Base-by-base conservation (phyloP, 1,139 yeast species). In the Suhomyces choctaworum region DNA sequence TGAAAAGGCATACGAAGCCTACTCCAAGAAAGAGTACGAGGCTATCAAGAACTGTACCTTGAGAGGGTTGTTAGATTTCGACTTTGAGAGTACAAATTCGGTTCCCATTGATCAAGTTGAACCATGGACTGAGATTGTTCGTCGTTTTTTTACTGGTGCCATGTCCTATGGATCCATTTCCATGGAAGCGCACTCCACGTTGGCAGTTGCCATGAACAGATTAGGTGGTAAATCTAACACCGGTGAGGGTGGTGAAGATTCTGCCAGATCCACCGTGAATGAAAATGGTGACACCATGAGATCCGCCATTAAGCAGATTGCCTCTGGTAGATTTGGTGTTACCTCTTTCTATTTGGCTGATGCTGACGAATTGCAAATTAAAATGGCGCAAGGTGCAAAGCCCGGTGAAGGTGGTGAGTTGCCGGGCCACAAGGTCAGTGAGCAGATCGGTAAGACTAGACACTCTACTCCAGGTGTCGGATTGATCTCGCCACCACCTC, bases 361-460 rank as follows among this genome's bases (percentile, higher is more conserved):
- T 66, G 96, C 97, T 28, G 97, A 92, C 57, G 97, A 92, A 68
- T 79, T 92, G 47, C 98, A 92, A 67, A 92, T 92, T 61, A 92
- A 92, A 69, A 89, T 92, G 94, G 97, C 98, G 7, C 98, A 92
- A 67, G 97, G 98, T 66, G 98, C 98, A 38, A 92, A 92, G 66
- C 97, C 97, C 7, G 98, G 97, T 72, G 97, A 92, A 71, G 98
- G 98, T 73, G 98, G 98, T 76, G 97, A 92, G 64, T 73, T 92
- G 50, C 97, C 97, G 29, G 97, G 96, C 42, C 85, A 86, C 69
- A 92, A 92, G 66, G 97, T 92, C 31, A 79, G 94, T 26, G 78
- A 75, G 37, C 78, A 79, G 34, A 92, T 92, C 67, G 98, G 96
- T 37, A 88, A 85, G 65, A 90, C 97, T 4, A 81, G 98, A 69